phyloP scores from a whole-genome alignment of 1,139 yeast genomes.

The Lodderomyces elongisporus region DNA sequence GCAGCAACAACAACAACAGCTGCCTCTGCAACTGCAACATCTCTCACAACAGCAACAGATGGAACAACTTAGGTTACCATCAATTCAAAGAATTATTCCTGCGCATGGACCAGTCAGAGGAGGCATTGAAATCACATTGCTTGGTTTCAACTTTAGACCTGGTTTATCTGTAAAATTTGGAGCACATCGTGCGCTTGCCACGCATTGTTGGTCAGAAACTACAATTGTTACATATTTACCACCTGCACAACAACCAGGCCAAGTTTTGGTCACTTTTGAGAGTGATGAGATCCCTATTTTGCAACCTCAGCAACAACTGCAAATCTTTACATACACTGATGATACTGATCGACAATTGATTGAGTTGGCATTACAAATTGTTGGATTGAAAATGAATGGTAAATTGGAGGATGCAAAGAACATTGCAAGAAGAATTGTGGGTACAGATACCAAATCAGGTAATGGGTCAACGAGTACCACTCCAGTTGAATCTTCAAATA shows the following conservation, averaged over 20 bases:
- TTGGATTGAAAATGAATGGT: conserved; percentile 93
- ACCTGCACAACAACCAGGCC: conserved; percentile 85
- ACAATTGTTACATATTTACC: conserved; percentile 93
- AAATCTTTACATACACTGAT: conserved; percentile 81
- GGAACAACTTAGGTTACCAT: conserved; percentile 32
- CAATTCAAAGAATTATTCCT: conserved; percentile 82
- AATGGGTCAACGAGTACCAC: conserved; percentile 5
- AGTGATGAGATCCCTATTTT: conserved; percentile 36
- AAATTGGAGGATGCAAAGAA: conserved; percentile 87
- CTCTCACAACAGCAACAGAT: conserved; percentile 11
- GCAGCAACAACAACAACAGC: conserved; percentile 10
- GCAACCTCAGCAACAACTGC: conserved; percentile 40
- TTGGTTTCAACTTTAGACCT: conserved; percentile 81
- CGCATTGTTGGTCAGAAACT: conserved; percentile 94
- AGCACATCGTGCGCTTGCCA: conserved; percentile 71
- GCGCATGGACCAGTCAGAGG: conserved; percentile 94
- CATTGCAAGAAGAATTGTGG: conserved; percentile 82
- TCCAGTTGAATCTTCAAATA: conserved; percentile 3
- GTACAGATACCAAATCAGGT: conserved; percentile 35
- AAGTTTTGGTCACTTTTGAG: conserved; percentile 80
- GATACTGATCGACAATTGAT: conserved; percentile 90
- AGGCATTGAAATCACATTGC: conserved; percentile 86
- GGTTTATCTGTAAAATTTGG: conserved; percentile 87
- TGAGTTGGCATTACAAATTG: conserved; percentile 89
- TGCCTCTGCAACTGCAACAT: conserved; percentile 4